These are phyloP conservation scores for Trichophyton rubrum DNA, from an alignment of 2,329 filamentous ascomycete genomes.

Conservation along the genomic window DNA sequence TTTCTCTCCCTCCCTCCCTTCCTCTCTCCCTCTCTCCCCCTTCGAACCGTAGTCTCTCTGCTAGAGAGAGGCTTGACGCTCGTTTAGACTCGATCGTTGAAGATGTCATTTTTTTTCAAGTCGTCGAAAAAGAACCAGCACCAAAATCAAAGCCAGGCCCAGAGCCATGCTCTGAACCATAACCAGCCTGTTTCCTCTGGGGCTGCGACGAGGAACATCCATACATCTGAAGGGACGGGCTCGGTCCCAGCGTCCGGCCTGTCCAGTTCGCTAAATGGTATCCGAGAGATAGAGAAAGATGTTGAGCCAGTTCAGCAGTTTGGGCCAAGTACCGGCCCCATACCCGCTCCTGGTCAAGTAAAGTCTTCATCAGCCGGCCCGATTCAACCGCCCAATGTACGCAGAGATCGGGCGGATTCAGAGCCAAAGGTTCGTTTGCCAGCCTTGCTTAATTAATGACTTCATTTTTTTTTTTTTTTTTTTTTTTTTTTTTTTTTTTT, in stretches of 20 bases:
- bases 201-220: slow-evolving; percentile 35
- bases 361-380: slow-evolving; percentile 51
- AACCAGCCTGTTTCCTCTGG: background rate
- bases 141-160: background rate
- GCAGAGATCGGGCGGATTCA: slow-evolving; percentile 44
- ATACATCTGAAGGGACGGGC: slow-evolving; percentile 42
- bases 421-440: slow-evolving; percentile 41
- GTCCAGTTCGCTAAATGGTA: slow-evolving; percentile 33
- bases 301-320: slow-evolving; percentile 26
- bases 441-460: no score
- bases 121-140: slow-evolving; percentile 62
- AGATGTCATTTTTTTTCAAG: slow-evolving; percentile 73
- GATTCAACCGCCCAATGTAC: slow-evolving; percentile 49
- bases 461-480: no score
- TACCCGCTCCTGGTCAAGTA: slow-evolving; percentile 51
- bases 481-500: no score
- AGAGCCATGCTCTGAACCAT: background rate
- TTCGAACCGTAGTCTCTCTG: background rate
- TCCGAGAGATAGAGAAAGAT: slow-evolving; percentile 25
- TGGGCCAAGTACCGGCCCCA: slow-evolving; percentile 62
- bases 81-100: slow-evolving; percentile 13
- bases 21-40: background rate
- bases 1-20: background rate
- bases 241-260: slow-evolving; percentile 30
- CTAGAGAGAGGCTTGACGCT: background rate